Evolutionary conservation across 2,329 filamentous ascomycete species (phyloP).

Genomic region (Paecilomyces dactylethromorphus): DNA sequence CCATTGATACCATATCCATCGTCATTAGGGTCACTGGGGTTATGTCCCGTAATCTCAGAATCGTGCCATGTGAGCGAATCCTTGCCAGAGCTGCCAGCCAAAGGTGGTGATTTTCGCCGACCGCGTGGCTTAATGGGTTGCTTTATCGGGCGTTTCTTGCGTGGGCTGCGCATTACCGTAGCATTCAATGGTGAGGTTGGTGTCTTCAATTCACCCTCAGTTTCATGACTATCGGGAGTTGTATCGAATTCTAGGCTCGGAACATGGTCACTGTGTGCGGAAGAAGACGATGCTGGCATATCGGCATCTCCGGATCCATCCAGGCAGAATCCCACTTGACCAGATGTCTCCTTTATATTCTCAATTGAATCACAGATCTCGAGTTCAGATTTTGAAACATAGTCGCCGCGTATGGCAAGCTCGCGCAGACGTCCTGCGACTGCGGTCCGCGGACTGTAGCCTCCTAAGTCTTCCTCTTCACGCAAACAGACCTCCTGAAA

Average conservation of each 20-base stretch:
- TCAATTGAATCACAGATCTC: conserved; percentile 9
- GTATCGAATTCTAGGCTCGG: conserved; percentile 1
- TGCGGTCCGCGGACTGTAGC: conserved; percentile 31
- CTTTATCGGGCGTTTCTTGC: conserved; percentile 15
- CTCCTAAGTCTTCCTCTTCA: conserved; percentile 25
- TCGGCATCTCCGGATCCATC: conserved; percentile 4
- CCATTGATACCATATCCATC: conserved; percentile 60
- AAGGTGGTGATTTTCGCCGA: conserved; percentile 27
- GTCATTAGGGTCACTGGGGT: conserved; percentile 50
- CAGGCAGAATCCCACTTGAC: conserved; percentile 10
- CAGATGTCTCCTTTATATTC: conserved; percentile 3
- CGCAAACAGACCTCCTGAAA: conserved; percentile 22
- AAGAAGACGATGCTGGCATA: conserved; percentile 14
- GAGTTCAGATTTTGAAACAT: conserved; percentile 10
- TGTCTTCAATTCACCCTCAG: not conserved
- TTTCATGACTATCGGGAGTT: not conserved
- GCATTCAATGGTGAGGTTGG: conserved; percentile 6
- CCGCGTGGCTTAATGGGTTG: conserved; percentile 18
- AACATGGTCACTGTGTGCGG: conserved; percentile 4
- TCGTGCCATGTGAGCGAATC: conserved; percentile 48
- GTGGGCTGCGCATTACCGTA: conserved; percentile 7
- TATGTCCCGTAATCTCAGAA: conserved; percentile 57
- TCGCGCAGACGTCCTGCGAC: conserved; percentile 35
- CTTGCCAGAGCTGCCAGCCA: conserved; percentile 15
- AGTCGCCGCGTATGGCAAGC: conserved; percentile 32